A percentile compares a stretch with the other conserved stretches of the same genome.
These are phyloP conservation scores for Mediolabrus comicus DNA, from an alignment of 108 stramenopile species.

Conservation along the genomic window DNA sequence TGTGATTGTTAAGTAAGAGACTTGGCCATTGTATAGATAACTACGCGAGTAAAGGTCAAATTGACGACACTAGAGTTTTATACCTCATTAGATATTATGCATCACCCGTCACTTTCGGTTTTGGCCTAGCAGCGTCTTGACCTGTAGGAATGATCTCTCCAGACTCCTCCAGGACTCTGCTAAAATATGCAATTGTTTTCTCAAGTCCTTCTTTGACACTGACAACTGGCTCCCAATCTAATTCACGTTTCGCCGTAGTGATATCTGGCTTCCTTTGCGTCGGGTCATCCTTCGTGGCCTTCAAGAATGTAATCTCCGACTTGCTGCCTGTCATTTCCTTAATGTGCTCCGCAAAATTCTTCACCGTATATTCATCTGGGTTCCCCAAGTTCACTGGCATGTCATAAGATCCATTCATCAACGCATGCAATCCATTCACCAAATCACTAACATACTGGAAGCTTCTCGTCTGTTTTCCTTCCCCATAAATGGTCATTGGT, in stretches of 20 bases:
- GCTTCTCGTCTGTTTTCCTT: slow-evolving; percentile 94
- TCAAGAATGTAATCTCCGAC: slow-evolving; percentile 74
- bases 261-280: slow-evolving; percentile 95
- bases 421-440: slow-evolving; percentile 93
- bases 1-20: too few species aligned
- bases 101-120: slow-evolving; percentile 31
- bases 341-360: slow-evolving; percentile 87
- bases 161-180: slow-evolving; percentile 74
- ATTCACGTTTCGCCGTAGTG: slow-evolving; percentile 81
- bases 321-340: slow-evolving; percentile 67
- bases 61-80: too few species aligned
- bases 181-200: slow-evolving; percentile 95
- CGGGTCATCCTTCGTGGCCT: slow-evolving; percentile 91
- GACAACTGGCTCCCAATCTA: slow-evolving; percentile 92
- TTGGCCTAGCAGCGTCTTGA: slow-evolving; percentile 50
- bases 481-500: slow-evolving; percentile 96
- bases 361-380: slow-evolving; percentile 96
- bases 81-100: too few species aligned
- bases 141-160: slow-evolving; percentile 94
- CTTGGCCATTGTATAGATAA: too few species aligned
- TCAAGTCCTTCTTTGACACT: slow-evolving; percentile 83
- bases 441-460: slow-evolving; percentile 98
- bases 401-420: slow-evolving; percentile 95
- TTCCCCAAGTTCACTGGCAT: slow-evolving; percentile 98
- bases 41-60: too few species aligned